phyloP scores from a whole-genome alignment of 768 basidiomycete species.

The Tricholoma flavovirens region DNA sequence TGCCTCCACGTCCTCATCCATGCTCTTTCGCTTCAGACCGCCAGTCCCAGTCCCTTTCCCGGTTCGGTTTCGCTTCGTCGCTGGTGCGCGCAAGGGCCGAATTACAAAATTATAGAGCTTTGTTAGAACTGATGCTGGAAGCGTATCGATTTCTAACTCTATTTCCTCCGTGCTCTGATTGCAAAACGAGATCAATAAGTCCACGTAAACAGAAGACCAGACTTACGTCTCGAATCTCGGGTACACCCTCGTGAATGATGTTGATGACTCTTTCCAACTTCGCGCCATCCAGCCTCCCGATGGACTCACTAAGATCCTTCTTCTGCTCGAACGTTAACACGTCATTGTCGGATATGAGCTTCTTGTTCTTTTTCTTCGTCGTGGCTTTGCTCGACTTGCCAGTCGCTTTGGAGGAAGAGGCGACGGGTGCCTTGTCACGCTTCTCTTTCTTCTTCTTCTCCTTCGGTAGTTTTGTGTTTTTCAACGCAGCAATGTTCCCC shows the following conservation, averaged over 20 bases:
- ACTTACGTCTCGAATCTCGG: conserved; percentile 88
- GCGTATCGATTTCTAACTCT: conserved; percentile 92
- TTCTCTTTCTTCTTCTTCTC: conserved; percentile 74
- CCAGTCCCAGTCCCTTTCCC: conserved; percentile 85
- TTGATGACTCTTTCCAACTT: conserved; percentile 88
- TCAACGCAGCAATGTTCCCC: conserved; percentile 60
- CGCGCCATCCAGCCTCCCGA: conserved; percentile 74
- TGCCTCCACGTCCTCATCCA: conserved; percentile 95
- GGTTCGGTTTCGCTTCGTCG: conserved; percentile 55
- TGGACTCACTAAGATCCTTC: conserved; percentile 96
- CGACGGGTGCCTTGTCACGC: conserved; percentile 42
- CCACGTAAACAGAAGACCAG: conserved; percentile 5
- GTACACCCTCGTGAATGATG: conserved; percentile 92
- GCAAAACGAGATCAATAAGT: conserved; percentile 10
- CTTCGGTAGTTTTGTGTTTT: conserved; percentile 47
- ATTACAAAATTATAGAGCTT: conserved; percentile 96
- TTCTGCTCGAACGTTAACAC: conserved; percentile 93
- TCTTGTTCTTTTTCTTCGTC: conserved; percentile 62
- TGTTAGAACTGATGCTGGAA: conserved; percentile 81
- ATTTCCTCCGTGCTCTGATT: conserved; percentile 92
- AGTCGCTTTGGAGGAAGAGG: conserved; percentile 60
- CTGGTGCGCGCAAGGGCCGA: conserved; percentile 64
- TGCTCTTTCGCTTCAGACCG: conserved; percentile 88
- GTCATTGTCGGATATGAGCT: conserved; percentile 68
- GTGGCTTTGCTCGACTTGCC: conserved; percentile 44